Evolutionary conservation across 768 basidiomycete species (phyloP).

Genomic region (Phanerochaete carnosa): DNA sequence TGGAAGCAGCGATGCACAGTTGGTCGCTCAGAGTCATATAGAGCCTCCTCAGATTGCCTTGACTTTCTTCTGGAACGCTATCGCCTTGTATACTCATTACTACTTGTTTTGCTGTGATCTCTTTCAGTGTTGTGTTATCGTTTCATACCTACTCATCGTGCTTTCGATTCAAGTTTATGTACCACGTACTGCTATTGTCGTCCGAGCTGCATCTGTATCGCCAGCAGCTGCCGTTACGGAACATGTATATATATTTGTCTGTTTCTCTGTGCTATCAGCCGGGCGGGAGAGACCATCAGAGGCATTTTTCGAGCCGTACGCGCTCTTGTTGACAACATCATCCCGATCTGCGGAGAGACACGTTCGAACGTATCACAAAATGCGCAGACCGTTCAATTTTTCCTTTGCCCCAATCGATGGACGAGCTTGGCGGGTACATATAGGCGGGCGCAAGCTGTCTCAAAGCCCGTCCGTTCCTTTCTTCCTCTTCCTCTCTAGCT

Average conservation of each 20-base stretch:
- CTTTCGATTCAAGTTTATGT: constrained; percentile 2
- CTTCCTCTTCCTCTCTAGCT: constrained; percentile 11
- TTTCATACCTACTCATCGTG: constrained; percentile 1
- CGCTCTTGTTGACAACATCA: neutral
- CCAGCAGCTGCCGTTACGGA: neutral
- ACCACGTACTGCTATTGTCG: neutral
- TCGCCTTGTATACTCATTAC: constrained; percentile 1
- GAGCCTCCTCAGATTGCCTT: neutral
- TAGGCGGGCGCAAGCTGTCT: neutral
- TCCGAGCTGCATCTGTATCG: neutral
- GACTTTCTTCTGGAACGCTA: neutral
- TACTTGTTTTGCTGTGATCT: neutral
- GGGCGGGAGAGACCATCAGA: neutral
- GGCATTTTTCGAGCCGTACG: neutral
- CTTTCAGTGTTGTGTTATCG: neutral
- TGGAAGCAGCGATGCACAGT: constrained; percentile 61
- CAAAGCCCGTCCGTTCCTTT: neutral
- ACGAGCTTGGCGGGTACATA: neutral
- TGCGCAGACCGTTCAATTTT: neutral
- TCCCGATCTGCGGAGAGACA: constrained; percentile 3
- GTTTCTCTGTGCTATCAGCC: neutral
- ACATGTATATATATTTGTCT: neutral
- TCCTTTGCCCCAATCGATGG: constrained; percentile 16
- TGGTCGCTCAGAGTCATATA: constrained; percentile 83
- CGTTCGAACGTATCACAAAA: constrained; percentile 2